Evolutionary conservation across 177 flowering plant species (phyloP), one percentile per base, ranked within the genome.

Genomic region (Vitis hybrid): DNA sequence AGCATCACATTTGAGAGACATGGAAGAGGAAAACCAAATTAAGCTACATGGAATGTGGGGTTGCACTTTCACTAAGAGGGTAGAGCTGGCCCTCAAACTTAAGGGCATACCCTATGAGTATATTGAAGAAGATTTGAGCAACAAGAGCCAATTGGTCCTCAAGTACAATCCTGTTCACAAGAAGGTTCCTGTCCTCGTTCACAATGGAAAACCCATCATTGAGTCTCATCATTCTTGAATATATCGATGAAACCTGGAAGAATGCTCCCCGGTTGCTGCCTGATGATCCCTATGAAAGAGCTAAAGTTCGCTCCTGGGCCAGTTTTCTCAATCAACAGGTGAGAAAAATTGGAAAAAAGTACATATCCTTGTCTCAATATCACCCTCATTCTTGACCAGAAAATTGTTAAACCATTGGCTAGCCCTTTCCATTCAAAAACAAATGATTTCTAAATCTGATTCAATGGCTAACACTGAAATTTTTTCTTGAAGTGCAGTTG

Each of bases 211-310:
- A 56, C 81, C 86, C 2, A 73, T 86, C 3, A 30, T 56, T 0
- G 86, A 86, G 62, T 86, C 89, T 50, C 3, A 56, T 78, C 26
- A 81, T 86, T 56, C 66, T 86, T 1, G 84, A 84, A 63, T 84
- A 82, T 63, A 83, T 83, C 7, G 84, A 77, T 19, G 86, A 82
- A 54, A 77, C 76, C 5, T 82, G 88, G 88, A 75, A 40, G 48
- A 40, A 40, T 5, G 1, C 48, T 40, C 48, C 86, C 87, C 48
- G 8, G 7, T 8, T 40, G 8, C 9, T 40, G 48, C 87, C 89
- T 0, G 48, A 75, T 8, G 85, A 82, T 68, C 18, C 18, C 85
- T 81, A 82, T 54, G 45, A 70, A 60, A 71, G 84, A 73, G 82
- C 88, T 52, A 70, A 45, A 60, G 72, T 77, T 54, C 84, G 81